Conservation (phyloP, 768 basidiomycete species). For the Leccinum arenicola region DNA sequence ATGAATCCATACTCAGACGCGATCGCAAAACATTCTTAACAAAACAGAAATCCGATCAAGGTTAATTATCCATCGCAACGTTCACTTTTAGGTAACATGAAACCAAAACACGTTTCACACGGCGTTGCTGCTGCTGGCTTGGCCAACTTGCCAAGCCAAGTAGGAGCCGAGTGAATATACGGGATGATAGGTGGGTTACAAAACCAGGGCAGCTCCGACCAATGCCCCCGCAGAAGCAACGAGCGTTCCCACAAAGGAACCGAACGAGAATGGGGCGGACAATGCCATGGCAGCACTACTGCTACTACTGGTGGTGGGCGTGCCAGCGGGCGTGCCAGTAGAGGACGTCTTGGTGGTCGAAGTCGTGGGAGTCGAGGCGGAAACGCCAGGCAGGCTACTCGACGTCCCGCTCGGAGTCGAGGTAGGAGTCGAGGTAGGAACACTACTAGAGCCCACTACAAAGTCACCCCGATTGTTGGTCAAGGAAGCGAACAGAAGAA, state of each 20-base stretch:
- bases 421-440: not conserved
- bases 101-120: slow-evolving; percentile 6
- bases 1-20: not conserved
- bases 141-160: not conserved
- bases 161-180: not conserved
- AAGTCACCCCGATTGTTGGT: not conserved
- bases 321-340: not conserved
- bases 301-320: not conserved
- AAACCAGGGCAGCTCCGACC: slow-evolving; percentile 23
- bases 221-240: slow-evolving; percentile 26
- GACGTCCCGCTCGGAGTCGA: not conserved
- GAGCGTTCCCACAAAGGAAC: slow-evolving; percentile 17
- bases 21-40: not conserved
- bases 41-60: not conserved
- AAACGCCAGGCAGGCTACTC: not conserved
- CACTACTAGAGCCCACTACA: not conserved
- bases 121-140: not conserved
- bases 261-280: slow-evolving; percentile 16
- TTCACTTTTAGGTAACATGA: not conserved
- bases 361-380: not conserved
- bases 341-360: not conserved
- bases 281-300: slow-evolving; percentile 22
- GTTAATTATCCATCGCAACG: not conserved
- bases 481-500: not conserved
- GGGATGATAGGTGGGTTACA: slow-evolving; percentile 9